These are phyloP conservation scores for Rhynchospora breviuscula DNA, from an alignment of 176 grass and related monocot species.

Conservation along the genomic window DNA sequence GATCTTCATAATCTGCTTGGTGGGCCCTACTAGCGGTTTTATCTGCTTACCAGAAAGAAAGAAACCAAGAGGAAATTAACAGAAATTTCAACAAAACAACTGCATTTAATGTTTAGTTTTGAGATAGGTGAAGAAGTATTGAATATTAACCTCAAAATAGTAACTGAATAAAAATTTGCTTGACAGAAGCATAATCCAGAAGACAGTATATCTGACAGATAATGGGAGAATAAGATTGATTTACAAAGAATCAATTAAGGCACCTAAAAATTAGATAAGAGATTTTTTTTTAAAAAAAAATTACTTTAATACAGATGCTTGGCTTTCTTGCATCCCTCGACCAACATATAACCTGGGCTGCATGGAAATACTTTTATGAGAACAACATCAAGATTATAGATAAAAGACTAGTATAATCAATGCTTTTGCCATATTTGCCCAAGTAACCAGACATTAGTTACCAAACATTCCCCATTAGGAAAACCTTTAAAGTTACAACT, in stretches of 20 bases:
- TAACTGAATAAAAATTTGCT: conserved; percentile 97
- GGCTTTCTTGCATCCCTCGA: conserved; percentile 87
- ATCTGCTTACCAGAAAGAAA: conserved; percentile 46
- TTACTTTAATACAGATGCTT: conserved; percentile 88
- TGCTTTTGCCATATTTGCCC: not conserved
- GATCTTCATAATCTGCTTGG: conserved; percentile 85
- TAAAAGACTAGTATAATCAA: not conserved
- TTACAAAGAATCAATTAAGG: conserved; percentile 16
- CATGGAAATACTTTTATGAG: conserved; percentile 16
- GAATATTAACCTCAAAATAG: conserved; percentile 72
- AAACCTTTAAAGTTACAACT: not conserved
- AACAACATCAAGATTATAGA: not conserved
- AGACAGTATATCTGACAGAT: conserved; percentile 64
- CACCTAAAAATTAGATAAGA: conserved; percentile 18
- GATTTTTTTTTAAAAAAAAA: not conserved
- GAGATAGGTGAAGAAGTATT: conserved; percentile 4
- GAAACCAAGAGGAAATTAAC: not conserved
- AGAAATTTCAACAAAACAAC: not conserved
- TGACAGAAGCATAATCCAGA: conserved; percentile 77
- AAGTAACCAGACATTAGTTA: not conserved
- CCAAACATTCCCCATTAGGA: not conserved
- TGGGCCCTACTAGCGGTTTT: conserved; percentile 84
- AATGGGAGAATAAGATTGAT: conserved; percentile 34
- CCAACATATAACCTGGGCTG: conserved; percentile 78
- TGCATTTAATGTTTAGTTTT: not conserved